These are phyloP conservation scores for Colletotrichum cereale DNA, from an alignment of 2,329 filamentous ascomycete species.

Conservation along the genomic window DNA sequence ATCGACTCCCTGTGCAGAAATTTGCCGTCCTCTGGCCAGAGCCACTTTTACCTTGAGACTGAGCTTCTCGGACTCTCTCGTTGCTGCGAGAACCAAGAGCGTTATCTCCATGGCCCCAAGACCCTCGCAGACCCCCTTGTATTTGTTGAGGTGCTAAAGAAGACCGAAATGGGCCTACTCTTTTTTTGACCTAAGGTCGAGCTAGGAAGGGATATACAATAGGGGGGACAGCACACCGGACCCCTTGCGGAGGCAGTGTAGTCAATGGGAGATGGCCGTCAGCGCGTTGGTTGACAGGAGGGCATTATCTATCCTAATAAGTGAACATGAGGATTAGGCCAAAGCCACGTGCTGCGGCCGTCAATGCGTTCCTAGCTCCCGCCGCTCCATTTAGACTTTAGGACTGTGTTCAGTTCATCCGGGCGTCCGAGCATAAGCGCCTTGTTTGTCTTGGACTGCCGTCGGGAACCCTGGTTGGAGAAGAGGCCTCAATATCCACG, in stretches of 20 bases:
- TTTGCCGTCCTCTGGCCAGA: neutral
- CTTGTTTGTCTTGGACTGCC: neutral
- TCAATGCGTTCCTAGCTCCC: slow-evolving; percentile 23
- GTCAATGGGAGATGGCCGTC: neutral
- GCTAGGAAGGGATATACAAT: neutral
- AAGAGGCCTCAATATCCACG: neutral
- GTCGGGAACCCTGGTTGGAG: no score
- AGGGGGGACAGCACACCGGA: neutral
- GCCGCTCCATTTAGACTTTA: slow-evolving; percentile 16
- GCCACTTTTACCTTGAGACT: neutral
- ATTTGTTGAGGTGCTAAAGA: slow-evolving; percentile 16
- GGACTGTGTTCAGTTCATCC: slow-evolving; percentile 24
- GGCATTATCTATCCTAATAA: no score
- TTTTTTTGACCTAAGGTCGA: neutral
- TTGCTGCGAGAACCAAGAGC: neutral
- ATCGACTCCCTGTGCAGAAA: neutral
- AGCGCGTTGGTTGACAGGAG: neutral
- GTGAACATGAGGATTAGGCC: neutral
- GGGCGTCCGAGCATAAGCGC: neutral
- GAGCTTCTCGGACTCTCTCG: neutral
- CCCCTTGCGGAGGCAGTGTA: neutral
- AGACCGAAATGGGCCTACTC: neutral
- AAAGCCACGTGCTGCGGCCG: slow-evolving; percentile 11
- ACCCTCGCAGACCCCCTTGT: neutral
- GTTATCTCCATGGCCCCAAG: neutral